Evolutionary conservation across 2,329 filamentous ascomycete genomes (phyloP), one percentile per base, ranked within the genome.

Genomic region (Phyllosticta citribraziliensis): DNA sequence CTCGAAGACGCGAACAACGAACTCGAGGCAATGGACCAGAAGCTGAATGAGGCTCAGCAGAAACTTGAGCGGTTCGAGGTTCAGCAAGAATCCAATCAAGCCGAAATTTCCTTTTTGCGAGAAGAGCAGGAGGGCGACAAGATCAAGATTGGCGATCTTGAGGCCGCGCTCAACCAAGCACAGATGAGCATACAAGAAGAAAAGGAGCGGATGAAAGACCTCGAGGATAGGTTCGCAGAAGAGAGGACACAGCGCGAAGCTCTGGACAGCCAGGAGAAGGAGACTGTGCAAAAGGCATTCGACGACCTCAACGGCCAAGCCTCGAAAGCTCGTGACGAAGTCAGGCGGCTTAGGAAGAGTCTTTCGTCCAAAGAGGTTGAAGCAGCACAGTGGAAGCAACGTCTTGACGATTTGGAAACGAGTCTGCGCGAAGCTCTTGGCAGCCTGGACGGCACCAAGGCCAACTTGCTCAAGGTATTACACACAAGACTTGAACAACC

Each of bases 41-140:
- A 89, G 70, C 83, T 97, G 17, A 82, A 87, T 51, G 93, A 97
- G 70, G 80, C 90, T 6, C 93, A 93, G 70, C 85, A 88, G 67
- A 97, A 97, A 79, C 87, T 88, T 55, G 88, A 96, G 68, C 85
- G 92, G 58, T 81, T 97, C 2, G 87, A 88, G 3, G 90, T 99
- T 33, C 92, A 97, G 70, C 88, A 93, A 65, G 94, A 99, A 74
- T 96, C 90, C 5, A 88, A 88, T 61, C 93, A 97, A 68, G 88
- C 88, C 63, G 94, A 99, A 73, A 95, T 97, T 74, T 87, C 89
- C 1, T 99, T 99, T 81, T 75, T 99, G 57, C 87, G 94, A 1
- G 94, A 99, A 71, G 94, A 99, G 77, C 94, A 99, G 74, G 94
- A 99, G 74, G 85, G 84, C 19, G 94, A 99, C 78, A 99, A 99